A percentile compares a stretch with the other conserved stretches of the same genome.
Conservation (phyloP, 2,329 filamentous ascomycete species). For the Didymella sp. region DNA sequence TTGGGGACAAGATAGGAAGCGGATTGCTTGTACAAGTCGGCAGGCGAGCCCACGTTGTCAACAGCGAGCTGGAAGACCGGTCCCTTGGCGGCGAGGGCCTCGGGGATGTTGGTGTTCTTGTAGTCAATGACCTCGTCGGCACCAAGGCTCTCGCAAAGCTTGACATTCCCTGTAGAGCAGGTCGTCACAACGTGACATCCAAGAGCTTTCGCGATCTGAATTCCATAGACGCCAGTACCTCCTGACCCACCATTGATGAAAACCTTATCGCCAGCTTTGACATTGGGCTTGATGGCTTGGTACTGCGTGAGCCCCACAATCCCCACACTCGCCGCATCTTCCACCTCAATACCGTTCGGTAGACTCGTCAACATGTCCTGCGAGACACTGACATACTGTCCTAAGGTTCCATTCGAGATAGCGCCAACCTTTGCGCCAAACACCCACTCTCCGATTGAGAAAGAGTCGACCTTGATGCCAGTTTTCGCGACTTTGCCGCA, state of each 20-base stretch:
- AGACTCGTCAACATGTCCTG: conserved; percentile 28
- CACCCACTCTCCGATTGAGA: conserved; percentile 50
- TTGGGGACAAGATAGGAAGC: conserved; percentile 59
- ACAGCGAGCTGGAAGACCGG: conserved; percentile 61
- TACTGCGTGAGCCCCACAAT: conserved; percentile 51
- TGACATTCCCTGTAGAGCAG: conserved; percentile 65
- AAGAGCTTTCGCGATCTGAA: conserved; percentile 68
- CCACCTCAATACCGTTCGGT: conserved; percentile 37
- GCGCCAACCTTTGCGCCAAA: conserved; percentile 48
- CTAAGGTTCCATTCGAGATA: conserved; percentile 46
- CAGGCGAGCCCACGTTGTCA: conserved; percentile 63
- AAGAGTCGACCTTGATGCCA: conserved; percentile 32
- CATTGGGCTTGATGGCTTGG: conserved; percentile 47
- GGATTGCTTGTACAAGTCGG: conserved; percentile 61
- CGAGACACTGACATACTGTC: conserved; percentile 47
- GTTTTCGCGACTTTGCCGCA: conserved; percentile 57
- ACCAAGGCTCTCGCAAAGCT: conserved; percentile 64
- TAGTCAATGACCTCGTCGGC: conserved; percentile 72
- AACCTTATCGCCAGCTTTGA: conserved; percentile 58
- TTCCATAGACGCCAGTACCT: conserved; percentile 65
- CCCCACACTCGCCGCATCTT: conserved; percentile 49
- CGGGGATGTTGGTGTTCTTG: conserved; percentile 57
- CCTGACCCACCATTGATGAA: conserved; percentile 72
- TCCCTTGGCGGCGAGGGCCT: conserved; percentile 56
- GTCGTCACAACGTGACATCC: conserved; percentile 66